Evolutionary conservation across 805 yeast species (phyloP), one percentile per base, ranked within the genome.

Genomic region (Candida khao-thaluensis): DNA sequence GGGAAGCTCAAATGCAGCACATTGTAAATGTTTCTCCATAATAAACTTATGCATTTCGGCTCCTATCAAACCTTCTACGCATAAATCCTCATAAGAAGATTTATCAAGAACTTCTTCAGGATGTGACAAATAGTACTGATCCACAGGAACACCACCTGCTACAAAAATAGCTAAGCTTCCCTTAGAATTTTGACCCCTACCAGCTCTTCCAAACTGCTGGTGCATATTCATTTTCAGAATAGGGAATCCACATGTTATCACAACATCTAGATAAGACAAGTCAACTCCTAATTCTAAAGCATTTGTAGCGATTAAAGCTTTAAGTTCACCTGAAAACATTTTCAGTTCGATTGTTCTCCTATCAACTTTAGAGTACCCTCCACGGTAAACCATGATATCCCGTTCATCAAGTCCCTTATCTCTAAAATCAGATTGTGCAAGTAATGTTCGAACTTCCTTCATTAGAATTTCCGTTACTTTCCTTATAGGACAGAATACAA

Each of bases 131-230:
- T 83, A 91, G 55, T 84, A 81, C 51, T 88, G 95, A 59, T 91
- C 96, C 1, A 88, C 78, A 0, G 97, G 95, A 11, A 82, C 80
- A 17, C 80, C 77, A 25, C 93, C 84, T 1, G 90, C 93, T 9
- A 93, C 86, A 38, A 85, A 79, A 3, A 93, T 64, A 0, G 96
- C 91, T 54, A 93, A 62, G 3, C 96, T 87, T 34, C 93, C 97
- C 38, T 76, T 76, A 7, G 72, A 54, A 24, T 51, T 37, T 37
- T 75, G 77, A 48, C 96, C 79, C 57, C 99, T 72, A 12, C 99
- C 99, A 0, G 96, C 98, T 54, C 99, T 74, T 25, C 99, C 99
- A 66, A 93, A 83, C 55, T 93, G 99, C 61, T 93, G 99, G 51
- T 90, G 87, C 55, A 93, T 77, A 45, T 88, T 88, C 35, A 95